Evolutionary conservation across 768 basidiomycete species (phyloP), one percentile per base, ranked within the genome.

Genomic region (Rhodotorula kratochvilovae): DNA sequence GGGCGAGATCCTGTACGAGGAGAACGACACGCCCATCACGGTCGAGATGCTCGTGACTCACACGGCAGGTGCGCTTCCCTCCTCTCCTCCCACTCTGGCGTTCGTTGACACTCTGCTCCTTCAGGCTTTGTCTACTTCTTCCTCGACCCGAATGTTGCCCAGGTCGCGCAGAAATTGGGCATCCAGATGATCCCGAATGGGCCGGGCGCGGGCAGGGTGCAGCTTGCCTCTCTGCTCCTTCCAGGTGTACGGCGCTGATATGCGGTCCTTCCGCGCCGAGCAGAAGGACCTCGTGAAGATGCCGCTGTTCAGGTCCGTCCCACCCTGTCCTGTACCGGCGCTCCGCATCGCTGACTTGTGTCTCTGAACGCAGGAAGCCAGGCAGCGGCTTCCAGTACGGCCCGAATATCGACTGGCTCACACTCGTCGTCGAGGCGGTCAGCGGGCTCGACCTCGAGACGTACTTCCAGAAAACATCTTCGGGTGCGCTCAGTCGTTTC

Each of bases 391-490:
- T 45, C 42, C n/a, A 19, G 3, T 81, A 81, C 76, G 70, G 76
- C 31, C 45, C 59, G 4, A 58, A 60, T 13, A 77, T 78, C 54
- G 80, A 81, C 56, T 80, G 78, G 76, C 73, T 76, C 12, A 77
- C 78, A 3, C 71, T 78, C 10, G 66, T 79, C 46, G 71, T 81
- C 55, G 74, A 79, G 54, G 63, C 76, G 7, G 70, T 77, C 10
- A 74, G 73, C 19, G 78, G 77, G 0, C 21, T 76, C 27, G 36
- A 66, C 1, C 73, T 81, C 35, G 79, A 79, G 45, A 71, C 74
- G 1, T 81, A 78, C 72, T 76, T 81, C 58, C 70, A 78, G 66
- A 53, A 79, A 42, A 80, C 64, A 74, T 81, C 66, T 81, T 80
- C 66, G 59, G 59, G 57, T 27, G 23, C 5, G 35, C 15, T 23